Evolutionary conservation across 2,329 filamentous ascomycete genomes (phyloP).

Genomic region (Blastomyces emzantsi): DNA sequence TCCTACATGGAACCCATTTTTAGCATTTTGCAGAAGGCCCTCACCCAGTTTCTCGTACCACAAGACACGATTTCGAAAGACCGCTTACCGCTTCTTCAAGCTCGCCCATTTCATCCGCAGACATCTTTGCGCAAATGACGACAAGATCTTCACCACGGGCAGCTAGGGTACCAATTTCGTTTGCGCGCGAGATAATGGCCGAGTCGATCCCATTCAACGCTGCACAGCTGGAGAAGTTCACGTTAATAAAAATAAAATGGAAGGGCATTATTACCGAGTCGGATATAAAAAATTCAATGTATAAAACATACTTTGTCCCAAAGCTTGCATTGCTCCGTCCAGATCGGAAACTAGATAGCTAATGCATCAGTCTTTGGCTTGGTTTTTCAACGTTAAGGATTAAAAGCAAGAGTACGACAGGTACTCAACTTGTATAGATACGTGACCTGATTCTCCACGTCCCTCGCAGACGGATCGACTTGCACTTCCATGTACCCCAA

Average conservation of each 20-base stretch:
- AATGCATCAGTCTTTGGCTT: neutral
- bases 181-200: constrained; percentile 64
- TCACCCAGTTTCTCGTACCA: neutral
- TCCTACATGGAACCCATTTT: constrained; percentile 32
- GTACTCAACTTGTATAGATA: constrained; percentile 57
- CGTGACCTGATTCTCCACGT: constrained; percentile 46
- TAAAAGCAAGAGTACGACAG: neutral
- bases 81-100: constrained; percentile 56
- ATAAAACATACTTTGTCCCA: constrained; percentile 51
- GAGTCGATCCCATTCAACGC: constrained; percentile 72
- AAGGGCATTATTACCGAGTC: neutral
- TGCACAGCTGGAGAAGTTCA: constrained; percentile 52
- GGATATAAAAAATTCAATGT: neutral
- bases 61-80: neutral
- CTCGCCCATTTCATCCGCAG: constrained; percentile 52
- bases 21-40: neutral
- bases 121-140: constrained; percentile 59
- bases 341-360: constrained; percentile 36
- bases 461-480: constrained; percentile 35
- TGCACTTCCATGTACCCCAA: constrained; percentile 53
- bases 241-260: constrained; percentile 8
- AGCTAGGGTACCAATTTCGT: constrained; percentile 59
- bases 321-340: constrained; percentile 75
- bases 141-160: constrained; percentile 68
- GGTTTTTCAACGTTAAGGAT: neutral